Evolutionary conservation across 805 yeast genomes (phyloP).

Genomic region (Ogataea henricii): DNA sequence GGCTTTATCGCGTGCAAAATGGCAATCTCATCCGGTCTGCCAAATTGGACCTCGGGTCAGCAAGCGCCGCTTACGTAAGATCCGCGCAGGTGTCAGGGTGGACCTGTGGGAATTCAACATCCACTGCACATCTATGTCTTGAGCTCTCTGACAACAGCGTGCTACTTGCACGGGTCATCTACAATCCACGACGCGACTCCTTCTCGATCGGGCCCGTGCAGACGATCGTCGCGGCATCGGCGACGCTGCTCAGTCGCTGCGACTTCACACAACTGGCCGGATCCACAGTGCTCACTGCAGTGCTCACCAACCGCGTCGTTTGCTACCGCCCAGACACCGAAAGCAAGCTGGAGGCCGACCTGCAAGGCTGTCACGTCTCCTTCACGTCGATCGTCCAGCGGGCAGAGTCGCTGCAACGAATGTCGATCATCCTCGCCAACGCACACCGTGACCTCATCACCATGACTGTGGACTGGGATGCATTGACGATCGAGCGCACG

Average conservation of each 20-base stretch:
- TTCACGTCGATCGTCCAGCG: slow-evolving; percentile 19
- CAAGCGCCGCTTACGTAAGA: slow-evolving; percentile 7
- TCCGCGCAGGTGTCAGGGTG: slow-evolving; percentile 21
- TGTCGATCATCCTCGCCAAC: slow-evolving; percentile 14
- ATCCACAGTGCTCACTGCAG: neutral
- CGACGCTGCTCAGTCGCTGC: slow-evolving; percentile 13
- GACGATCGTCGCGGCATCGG: slow-evolving; percentile 9
- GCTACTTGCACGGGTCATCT: slow-evolving; percentile 10
- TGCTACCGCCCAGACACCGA: slow-evolving; percentile 3
- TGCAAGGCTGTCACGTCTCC: slow-evolving; percentile 13
- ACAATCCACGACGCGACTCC: neutral
- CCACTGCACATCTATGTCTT: slow-evolving; percentile 12
- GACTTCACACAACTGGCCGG: slow-evolving; percentile 6
- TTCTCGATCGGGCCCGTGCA: slow-evolving; percentile 5
- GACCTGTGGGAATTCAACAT: neutral
- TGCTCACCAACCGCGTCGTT: slow-evolving; percentile 11
- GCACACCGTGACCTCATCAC: slow-evolving; percentile 11
- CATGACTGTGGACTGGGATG: slow-evolving; percentile 13
- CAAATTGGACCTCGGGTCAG: neutral
- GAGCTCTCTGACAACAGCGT: slow-evolving; percentile 15
- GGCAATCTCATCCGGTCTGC: slow-evolving; percentile 7
- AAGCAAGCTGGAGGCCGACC: neutral
- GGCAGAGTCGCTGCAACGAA: neutral
- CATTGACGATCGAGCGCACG: neutral
- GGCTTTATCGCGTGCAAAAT: slow-evolving; percentile 17